These are phyloP conservation scores for Eutrema yunnanense DNA, from an alignment of 345 rosid genomes.

Conservation along the genomic window DNA sequence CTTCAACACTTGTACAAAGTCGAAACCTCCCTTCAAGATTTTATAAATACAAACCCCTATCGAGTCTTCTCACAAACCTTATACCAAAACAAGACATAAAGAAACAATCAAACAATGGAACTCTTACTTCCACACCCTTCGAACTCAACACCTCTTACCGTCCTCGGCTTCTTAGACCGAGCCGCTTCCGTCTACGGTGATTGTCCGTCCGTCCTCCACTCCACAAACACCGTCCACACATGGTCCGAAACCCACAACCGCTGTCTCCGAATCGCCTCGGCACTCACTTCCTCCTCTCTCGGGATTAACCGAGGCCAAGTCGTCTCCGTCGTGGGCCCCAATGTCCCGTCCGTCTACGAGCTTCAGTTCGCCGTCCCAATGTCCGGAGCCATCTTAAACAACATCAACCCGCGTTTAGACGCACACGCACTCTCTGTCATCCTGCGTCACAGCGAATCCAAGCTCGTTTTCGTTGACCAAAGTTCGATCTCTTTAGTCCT, in stretches of 20 bases:
- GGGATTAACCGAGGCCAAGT: conserved; percentile 47
- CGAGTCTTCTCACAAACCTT: neutral
- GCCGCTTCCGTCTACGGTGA: conserved; percentile 79
- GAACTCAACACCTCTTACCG: conserved; percentile 36
- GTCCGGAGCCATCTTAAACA: conserved; percentile 63
- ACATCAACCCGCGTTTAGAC: conserved; percentile 57
- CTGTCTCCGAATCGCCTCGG: conserved; percentile 70
- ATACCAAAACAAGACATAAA: neutral
- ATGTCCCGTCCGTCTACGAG: conserved; percentile 56
- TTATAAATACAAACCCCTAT: conserved; percentile 8
- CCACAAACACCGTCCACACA: conserved; percentile 38
- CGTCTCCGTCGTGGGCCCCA: conserved; percentile 59
- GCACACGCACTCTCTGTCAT: conserved; percentile 43
- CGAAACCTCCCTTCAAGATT: neutral
- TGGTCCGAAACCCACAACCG: conserved; percentile 77
- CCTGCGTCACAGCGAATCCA: conserved; percentile 54
- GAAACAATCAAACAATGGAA: conserved; percentile 20
- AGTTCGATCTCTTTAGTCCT: conserved; percentile 30
- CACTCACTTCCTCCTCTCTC: conserved; percentile 40
- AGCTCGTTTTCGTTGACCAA: conserved; percentile 57
- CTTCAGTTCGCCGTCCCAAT: conserved; percentile 69
- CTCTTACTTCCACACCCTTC: conserved; percentile 34
- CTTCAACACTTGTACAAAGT: neutral
- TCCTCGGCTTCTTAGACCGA: conserved; percentile 45
- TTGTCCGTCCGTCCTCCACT: conserved; percentile 53